phyloP scores from a whole-genome alignment of 2,329 filamentous ascomycete species.

The Beauveria brongniartii region DNA sequence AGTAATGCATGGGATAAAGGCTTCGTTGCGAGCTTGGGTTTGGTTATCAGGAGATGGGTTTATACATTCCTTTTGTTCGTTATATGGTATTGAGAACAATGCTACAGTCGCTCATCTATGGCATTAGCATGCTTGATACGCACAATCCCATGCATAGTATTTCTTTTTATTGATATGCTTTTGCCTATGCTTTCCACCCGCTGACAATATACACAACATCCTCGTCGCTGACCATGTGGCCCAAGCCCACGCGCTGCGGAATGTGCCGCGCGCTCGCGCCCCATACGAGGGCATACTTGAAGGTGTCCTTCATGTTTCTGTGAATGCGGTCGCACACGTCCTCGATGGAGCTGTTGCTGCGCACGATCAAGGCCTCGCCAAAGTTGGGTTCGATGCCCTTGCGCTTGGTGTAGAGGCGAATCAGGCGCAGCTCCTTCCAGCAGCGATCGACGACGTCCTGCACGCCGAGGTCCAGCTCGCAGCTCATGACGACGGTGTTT shows the following conservation, averaged over 20 bases:
- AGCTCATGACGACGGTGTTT: conserved; percentile 93
- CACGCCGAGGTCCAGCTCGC: conserved; percentile 89
- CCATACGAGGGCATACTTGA: conserved; percentile 98
- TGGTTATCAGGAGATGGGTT: background rate
- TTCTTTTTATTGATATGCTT: conserved; percentile 2
- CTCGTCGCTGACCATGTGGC: conserved; percentile 67
- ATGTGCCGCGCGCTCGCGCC: conserved; percentile 91
- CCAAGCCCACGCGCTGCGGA: conserved; percentile 83
- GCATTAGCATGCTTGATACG: background rate
- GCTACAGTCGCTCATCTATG: conserved; percentile 2
- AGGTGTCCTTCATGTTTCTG: conserved; percentile 90
- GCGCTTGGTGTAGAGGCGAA: conserved; percentile 93
- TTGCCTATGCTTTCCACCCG: conserved; percentile 50
- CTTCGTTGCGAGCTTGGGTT: background rate
- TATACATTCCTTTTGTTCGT: conserved; percentile 9
- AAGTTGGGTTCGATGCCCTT: conserved; percentile 90
- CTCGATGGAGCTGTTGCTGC: conserved; percentile 81
- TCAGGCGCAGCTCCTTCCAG: conserved; percentile 86
- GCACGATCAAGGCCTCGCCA: conserved; percentile 83
- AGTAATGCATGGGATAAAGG: conserved; percentile 4
- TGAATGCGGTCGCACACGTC: conserved; percentile 97
- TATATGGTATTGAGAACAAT: conserved; percentile 9
- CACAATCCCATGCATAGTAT: background rate
- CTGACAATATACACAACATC: conserved; percentile 62
- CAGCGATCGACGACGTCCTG: conserved; percentile 89